Evolutionary conservation across 345 rosid genomes (phyloP).

Genomic region (Citrus trifoliata): DNA sequence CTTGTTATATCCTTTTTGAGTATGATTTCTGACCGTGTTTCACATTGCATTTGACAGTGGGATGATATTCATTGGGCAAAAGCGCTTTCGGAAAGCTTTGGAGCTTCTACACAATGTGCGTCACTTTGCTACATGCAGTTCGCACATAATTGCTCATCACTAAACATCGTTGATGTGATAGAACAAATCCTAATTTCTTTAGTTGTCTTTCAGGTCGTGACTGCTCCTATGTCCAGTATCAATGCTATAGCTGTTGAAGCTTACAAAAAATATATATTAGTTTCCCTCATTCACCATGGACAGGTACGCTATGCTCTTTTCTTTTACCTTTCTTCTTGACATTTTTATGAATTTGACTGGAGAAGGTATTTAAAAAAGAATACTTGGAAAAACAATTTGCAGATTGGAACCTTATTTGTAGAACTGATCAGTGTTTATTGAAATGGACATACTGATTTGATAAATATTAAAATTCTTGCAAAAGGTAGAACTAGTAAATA

Average conservation of each 20-base stretch:
- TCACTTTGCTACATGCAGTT: constrained; percentile 4
- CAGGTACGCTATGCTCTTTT: constrained; percentile 44
- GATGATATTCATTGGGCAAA: constrained; percentile 89
- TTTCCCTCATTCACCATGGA: constrained; percentile 79
- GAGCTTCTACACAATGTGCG: constrained; percentile 88
- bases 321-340: background rate
- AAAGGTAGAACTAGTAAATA: background rate
- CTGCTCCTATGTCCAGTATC: constrained; percentile 78
- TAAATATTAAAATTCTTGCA: background rate
- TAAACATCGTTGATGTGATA: background rate
- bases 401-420: background rate
- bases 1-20: background rate
- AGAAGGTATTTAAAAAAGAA: background rate
- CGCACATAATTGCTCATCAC: constrained; percentile 6
- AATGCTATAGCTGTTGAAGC: constrained; percentile 93
- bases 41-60: constrained; percentile 55
- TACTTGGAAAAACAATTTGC: background rate
- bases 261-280: constrained; percentile 82
- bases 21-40: constrained; percentile 8
- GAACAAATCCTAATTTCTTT: constrained; percentile 11
- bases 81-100: constrained; percentile 74
- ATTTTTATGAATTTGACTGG: background rate
- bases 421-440: background rate
- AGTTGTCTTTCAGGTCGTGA: constrained; percentile 61
- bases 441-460: background rate